Evolutionary conservation across 768 basidiomycete genomes (phyloP).

Genomic region (Tricholomella constricta): DNA sequence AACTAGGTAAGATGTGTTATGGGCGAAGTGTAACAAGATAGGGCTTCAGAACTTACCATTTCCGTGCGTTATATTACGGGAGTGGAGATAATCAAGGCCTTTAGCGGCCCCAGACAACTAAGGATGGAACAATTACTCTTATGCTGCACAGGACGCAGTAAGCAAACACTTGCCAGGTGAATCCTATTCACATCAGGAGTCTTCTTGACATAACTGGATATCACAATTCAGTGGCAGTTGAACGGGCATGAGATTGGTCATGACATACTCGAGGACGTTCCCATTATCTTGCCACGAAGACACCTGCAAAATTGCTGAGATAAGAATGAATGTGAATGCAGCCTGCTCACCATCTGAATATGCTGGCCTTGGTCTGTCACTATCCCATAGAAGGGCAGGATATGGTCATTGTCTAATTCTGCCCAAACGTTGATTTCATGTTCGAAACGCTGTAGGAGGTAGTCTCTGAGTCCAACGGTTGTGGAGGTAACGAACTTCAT

Average conservation of each 20-base stretch:
- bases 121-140: constrained; percentile 2
- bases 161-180: constrained; percentile 38
- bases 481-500: constrained; percentile 11
- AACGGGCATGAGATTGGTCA: not conserved
- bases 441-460: constrained; percentile 48
- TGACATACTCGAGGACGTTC: constrained; percentile 51
- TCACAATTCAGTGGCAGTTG: not conserved
- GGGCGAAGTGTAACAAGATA: constrained; percentile 3
- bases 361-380: constrained; percentile 53
- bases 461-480: not conserved
- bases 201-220: constrained; percentile 40
- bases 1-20: constrained; percentile 35
- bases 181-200: constrained; percentile 41
- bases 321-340: not conserved
- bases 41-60: constrained; percentile 45
- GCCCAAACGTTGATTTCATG: constrained; percentile 60
- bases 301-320: constrained; percentile 37
- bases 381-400: constrained; percentile 58
- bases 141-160: not conserved
- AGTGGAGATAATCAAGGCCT: constrained; percentile 61
- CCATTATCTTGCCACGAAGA: constrained; percentile 66
- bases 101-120: constrained; percentile 56
- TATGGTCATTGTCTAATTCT: constrained; percentile 49
- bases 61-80: constrained; percentile 54
- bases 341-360: constrained; percentile 46